Base-by-base conservation (phyloP, 192 early-diverging fungal genomes). In the Thamnidium elegans region DNA sequence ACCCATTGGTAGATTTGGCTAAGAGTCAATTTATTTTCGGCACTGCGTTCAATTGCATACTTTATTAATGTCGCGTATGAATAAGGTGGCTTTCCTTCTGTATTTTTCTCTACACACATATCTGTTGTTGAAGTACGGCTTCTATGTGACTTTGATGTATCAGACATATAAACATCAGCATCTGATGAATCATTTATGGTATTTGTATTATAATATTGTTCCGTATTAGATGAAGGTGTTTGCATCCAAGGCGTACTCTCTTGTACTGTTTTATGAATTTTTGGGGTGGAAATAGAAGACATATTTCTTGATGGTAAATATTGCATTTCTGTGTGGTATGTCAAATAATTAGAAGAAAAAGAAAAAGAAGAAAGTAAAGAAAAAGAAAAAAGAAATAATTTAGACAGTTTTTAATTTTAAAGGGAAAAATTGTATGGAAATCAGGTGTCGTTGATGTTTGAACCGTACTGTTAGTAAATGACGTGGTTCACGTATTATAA, bases 1-100 rank as follows among this genome's bases (percentile, higher is more conserved):
- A 90, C 77, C 86, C 87, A 94, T 34, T 77, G 69, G 76, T 94
- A 94, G 50, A 94, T 91, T 55, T 91, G 90, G 65, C 77, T 87
- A 50, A 94, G 74, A 21, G 92, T 92, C 78, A 92, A 79, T 63
- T 82, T 78, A 45, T 83, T 74, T 26, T 79, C 72, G 13, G 86
- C 79, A 53, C 80, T 79, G 32, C 72, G 73, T 53, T 86, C 71
- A 66, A 94, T 92, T 19, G 92, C 92, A 66, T 90, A 84, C 0
- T 84, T 80, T 30, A 94, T 92, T 10, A 94, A 68, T 21, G 83
- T 87, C 4, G 89, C 90, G 64, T 94, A 94, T 11, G 89, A 86
- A 54, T 88, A 81, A n/a, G 88, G 79, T 19, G 92, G 92, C 64
- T 92, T 92, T 45, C 72, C 72, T 50, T 58, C 50, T 23, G 66